These are phyloP conservation scores for Schizochytrium sp. DNA, from an alignment of 108 stramenopile genomes.

Conservation along the genomic window DNA sequence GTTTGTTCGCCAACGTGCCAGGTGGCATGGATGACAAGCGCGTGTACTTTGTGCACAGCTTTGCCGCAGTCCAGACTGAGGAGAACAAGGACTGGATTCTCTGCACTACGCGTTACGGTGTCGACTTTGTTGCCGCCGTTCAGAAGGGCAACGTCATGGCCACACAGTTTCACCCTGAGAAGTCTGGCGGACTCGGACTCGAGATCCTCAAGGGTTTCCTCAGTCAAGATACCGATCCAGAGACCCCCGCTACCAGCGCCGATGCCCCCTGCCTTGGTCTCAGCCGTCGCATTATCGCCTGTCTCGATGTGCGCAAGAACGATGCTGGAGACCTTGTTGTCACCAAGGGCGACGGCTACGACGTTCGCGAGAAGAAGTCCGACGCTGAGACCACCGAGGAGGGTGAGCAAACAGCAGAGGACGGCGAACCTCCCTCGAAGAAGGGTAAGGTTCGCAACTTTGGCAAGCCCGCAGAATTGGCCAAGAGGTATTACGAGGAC, in stretches of 20 bases:
- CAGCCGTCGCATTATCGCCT: slow-evolving; percentile 82
- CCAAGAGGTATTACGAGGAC: slow-evolving; percentile 91
- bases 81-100: slow-evolving; percentile 88
- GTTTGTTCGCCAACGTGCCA: slow-evolving; percentile 79
- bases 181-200: slow-evolving; percentile 90
- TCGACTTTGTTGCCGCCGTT: slow-evolving; percentile 86
- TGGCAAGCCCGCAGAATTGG: slow-evolving; percentile 93
- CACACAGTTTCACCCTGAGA: slow-evolving; percentile 98
- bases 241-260: background rate
- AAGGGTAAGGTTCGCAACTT: slow-evolving; percentile 94
- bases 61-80: slow-evolving; percentile 84
- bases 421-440: background rate
- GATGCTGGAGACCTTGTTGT: slow-evolving; percentile 96
- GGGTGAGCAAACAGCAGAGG: slow-evolving; percentile 71
- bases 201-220: slow-evolving; percentile 87
- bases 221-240: slow-evolving; percentile 70
- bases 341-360: slow-evolving; percentile 99
- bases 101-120: slow-evolving; percentile 87
- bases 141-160: slow-evolving; percentile 91
- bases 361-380: slow-evolving; percentile 89
- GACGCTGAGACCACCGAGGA: background rate
- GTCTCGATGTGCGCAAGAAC: slow-evolving; percentile 94
- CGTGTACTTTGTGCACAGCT: slow-evolving; percentile 97
- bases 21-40: slow-evolving; percentile 25
- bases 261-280: background rate